Conservation (phyloP, 805 yeast genomes). For the Kregervanrija pseudodelftensis region DNA sequence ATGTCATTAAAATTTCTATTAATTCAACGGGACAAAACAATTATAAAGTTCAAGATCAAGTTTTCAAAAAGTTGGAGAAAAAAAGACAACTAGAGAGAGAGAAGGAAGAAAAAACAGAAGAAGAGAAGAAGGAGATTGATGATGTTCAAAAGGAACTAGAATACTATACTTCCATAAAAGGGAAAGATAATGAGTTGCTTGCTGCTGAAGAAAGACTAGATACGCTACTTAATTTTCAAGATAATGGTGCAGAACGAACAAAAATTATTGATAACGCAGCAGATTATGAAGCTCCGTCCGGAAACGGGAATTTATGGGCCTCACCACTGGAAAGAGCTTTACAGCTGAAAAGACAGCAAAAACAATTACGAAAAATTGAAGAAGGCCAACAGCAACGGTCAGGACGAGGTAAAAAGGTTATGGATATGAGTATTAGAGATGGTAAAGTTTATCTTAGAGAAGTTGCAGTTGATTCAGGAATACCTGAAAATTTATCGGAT, state of each 20-base stretch:
- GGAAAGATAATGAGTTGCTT: constrained; percentile 49
- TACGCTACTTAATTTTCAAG: constrained; percentile 72
- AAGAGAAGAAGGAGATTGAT: constrained; percentile 32
- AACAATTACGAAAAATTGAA: constrained; percentile 57
- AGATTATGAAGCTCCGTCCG: constrained; percentile 62
- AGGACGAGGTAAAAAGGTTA: constrained; percentile 69
- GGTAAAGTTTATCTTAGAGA: constrained; percentile 72
- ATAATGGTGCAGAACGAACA: constrained; percentile 83
- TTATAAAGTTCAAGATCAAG: constrained; percentile 60
- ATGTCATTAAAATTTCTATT: constrained; percentile 48
- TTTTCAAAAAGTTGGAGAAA: constrained; percentile 54
- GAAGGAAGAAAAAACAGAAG: constrained; percentile 28
- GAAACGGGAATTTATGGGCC: constrained; percentile 65
- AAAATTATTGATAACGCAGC: constrained; percentile 88
- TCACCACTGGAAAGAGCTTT: constrained; percentile 81
- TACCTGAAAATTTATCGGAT: constrained; percentile 23
- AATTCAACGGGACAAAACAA: constrained; percentile 56
- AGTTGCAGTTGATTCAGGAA: constrained; percentile 21
- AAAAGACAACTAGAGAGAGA: constrained; percentile 30
- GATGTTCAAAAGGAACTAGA: constrained; percentile 39
- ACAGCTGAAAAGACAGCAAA: constrained; percentile 80
- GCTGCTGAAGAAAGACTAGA: constrained; percentile 72
- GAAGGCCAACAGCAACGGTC: constrained; percentile 47
- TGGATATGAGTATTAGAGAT: constrained; percentile 71
- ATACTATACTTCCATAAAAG: constrained; percentile 32